A percentile compares a stretch with the other conserved stretches of the same genome.
phyloP scores from a whole-genome alignment of 805 yeast species.

The Kodamaea neixiangensis region DNA sequence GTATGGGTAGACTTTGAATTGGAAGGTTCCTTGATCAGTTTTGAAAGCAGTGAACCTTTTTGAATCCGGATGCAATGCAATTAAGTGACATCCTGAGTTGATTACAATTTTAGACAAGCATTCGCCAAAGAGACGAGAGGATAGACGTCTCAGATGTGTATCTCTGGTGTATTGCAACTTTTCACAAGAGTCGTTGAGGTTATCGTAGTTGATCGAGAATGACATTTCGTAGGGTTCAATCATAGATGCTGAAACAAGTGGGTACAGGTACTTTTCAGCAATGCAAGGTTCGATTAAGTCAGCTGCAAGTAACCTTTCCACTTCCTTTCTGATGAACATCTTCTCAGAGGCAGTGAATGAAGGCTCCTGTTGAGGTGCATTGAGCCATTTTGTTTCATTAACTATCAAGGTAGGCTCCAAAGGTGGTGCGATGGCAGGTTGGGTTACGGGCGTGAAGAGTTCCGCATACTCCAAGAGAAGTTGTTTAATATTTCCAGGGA shows the following conservation, averaged over 20 bases:
- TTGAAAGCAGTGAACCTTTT: slow-evolving; percentile 5
- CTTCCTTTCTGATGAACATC: not conserved
- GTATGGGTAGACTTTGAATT: slow-evolving; percentile 2
- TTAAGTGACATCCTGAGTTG: slow-evolving; percentile 2
- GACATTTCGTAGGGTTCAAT: not conserved
- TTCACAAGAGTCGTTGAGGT: not conserved
- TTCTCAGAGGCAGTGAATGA: not conserved
- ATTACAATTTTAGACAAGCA: slow-evolving; percentile 1
- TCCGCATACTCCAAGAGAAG: not conserved
- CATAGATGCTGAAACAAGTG: not conserved
- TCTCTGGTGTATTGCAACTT: not conserved
- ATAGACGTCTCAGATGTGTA: not conserved
- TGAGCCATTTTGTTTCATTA: not conserved
- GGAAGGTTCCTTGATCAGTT: not conserved
- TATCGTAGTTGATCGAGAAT: not conserved
- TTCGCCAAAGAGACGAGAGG: slow-evolving; percentile 1
- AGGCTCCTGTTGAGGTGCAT: not conserved
- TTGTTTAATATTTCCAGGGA: not conserved
- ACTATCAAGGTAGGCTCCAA: not conserved
- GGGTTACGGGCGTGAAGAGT: not conserved
- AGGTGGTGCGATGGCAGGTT: not conserved
- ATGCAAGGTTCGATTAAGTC: not conserved
- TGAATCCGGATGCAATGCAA: slow-evolving; percentile 1
- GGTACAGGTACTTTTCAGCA: not conserved
- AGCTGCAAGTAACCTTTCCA: not conserved